Conservation (phyloP, 2,329 filamentous ascomycete species). For the Mycosphaerelloides madeirae region DNA sequence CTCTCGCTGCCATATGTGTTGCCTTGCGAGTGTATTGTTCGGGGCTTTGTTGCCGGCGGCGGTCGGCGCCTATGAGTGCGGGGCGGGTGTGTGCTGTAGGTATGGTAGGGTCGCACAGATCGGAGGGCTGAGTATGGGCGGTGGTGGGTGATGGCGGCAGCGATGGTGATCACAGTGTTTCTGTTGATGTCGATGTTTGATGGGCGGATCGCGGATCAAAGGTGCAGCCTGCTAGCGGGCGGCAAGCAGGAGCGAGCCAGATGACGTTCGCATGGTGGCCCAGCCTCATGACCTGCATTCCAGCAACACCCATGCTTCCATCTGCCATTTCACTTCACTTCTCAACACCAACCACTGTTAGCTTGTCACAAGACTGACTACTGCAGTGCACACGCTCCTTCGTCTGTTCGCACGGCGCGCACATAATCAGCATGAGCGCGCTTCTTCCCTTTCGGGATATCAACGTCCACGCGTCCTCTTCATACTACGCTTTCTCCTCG, state of each 20-base stretch:
- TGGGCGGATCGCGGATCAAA: too few relatives aligned
- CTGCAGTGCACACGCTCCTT: too few relatives aligned
- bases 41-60: not conserved
- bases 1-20: constrained; percentile 72
- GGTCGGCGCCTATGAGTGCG: not conserved
- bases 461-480: constrained; percentile 87
- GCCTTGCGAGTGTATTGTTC: not conserved
- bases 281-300: too few relatives aligned
- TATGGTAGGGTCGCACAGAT: not conserved
- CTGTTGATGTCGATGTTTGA: too few relatives aligned
- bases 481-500: constrained; percentile 94
- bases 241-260: too few relatives aligned
- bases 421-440: constrained; percentile 43
- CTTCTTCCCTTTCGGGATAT: constrained; percentile 84
- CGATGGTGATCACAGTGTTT: not conserved
- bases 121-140: not conserved
- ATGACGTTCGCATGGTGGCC: too few relatives aligned
- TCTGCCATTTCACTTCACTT: not conserved
- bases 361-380: too few relatives aligned
- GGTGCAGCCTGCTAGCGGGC: too few relatives aligned
- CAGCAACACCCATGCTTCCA: too few relatives aligned
- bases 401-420: too few relatives aligned
- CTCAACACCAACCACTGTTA: not conserved
- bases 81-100: not conserved
- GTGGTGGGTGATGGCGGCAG: not conserved